Evolutionary conservation across 176 grass and related monocot genomes (phyloP), one percentile per base, ranked within the genome.

Genomic region (Saccharum spontaneum): DNA sequence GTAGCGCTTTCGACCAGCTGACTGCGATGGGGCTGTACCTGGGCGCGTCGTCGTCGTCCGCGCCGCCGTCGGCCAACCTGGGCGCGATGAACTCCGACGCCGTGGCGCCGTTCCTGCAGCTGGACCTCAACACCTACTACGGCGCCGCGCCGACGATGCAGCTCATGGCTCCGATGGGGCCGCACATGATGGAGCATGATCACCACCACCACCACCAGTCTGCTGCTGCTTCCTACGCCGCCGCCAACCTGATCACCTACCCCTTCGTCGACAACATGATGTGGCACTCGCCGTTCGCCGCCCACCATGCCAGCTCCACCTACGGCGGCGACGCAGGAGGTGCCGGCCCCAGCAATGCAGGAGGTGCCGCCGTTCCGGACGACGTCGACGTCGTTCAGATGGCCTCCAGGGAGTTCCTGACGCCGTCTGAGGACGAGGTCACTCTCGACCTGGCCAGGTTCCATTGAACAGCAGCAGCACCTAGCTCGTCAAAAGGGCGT

Each of bases 371-470:
- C 41, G 22, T 3, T 23, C 12, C 6, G 1, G 82, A 64, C 81
- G 81, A 87, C 69, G 20, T 45, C 5, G 80, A 88, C 75, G 83
- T 86, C 17, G 78, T 77, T 6, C 88, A 86, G 71, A 86, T 86
- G 88, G 88, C 88, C n/a, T 86, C 88, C 6, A 71, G 71, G 83
- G 64, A 89, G 72, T 86, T 89, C 43, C 50, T 77, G 83, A 86
- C 11, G 6, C 87, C 75, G 33, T 82, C 71, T 0, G 41, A 77
- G 10, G 72, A 85, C 6, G 88, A 89, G 71, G 54, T 63, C 10
- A 86, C 64, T 1, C 83, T 89, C 3, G 12, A 86, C 78, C 40
- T 89, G 16, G 80, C 41, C 43, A 52, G 72, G 26, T 72, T 89
- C 62, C 60, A 50, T 70, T 80, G 61, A 80, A 15, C 13, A 60